Conservation (phyloP, 768 basidiomycete species). For the Trametes cubensis region DNA sequence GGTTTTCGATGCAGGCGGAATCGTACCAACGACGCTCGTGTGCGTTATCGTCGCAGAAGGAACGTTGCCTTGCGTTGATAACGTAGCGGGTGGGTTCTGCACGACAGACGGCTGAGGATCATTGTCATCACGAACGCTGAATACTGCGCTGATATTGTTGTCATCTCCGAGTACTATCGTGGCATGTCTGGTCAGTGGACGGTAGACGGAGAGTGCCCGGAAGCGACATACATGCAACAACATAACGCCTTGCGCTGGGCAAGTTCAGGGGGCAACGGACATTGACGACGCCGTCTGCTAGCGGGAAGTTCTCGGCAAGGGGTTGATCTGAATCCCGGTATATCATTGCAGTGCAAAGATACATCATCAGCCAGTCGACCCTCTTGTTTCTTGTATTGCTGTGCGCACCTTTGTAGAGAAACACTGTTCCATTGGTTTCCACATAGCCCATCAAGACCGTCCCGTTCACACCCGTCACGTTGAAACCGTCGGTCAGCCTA, state of each 20-base stretch:
- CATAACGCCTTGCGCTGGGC: background rate
- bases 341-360: no score
- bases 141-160: background rate
- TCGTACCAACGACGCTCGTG: constrained; percentile 6
- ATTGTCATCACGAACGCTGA: background rate
- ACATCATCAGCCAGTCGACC: no score
- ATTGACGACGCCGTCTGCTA: constrained; percentile 1
- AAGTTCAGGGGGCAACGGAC: constrained; percentile 5
- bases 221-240: background rate
- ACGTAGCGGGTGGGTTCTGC: background rate
- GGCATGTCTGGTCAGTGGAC: background rate
- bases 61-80: background rate
- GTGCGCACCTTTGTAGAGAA: constrained; percentile 1
- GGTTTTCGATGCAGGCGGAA: background rate
- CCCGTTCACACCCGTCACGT: constrained; percentile 1
- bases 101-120: background rate
- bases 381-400: no score
- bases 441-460: background rate
- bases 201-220: background rate
- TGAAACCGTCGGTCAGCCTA: background rate
- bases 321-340: background rate
- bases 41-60: constrained; percentile 2
- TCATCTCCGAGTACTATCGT: background rate
- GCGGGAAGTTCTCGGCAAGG: background rate
- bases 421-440: background rate